Percentiles rank a stretch among this genome's conserved stretches.
Conservation (phyloP, 768 basidiomycete genomes). For the Chlorophyllum brunneum region DNA sequence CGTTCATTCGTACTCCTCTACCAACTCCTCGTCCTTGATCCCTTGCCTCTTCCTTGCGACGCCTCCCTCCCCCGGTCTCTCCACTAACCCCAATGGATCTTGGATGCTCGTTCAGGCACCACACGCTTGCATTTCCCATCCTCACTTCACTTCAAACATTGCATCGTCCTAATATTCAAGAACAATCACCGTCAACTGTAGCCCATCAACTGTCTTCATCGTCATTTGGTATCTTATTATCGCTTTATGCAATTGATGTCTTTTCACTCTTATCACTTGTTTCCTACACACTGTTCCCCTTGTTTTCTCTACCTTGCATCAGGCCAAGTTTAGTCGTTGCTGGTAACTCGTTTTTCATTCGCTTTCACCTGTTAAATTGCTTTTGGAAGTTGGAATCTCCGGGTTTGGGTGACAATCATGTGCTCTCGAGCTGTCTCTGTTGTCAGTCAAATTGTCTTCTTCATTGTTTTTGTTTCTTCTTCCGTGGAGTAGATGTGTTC, state of each 20-base stretch:
- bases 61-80: conserved; percentile 11
- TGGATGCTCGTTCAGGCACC: neutral
- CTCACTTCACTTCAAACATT: conserved; percentile 3
- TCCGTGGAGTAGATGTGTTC: conserved; percentile 10
- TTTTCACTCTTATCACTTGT: conserved; percentile 3
- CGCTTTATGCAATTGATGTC: conserved; percentile 9
- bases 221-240: conserved; percentile 12
- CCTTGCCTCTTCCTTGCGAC: conserved; percentile 7
- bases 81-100: conserved; percentile 2
- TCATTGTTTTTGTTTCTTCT: neutral
- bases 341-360: conserved; percentile 5
- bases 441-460: neutral
- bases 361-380: conserved; percentile 6
- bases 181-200: conserved; percentile 12
- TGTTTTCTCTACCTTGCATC: conserved; percentile 2
- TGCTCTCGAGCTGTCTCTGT: neutral
- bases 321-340: conserved; percentile 4
- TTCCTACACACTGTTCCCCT: neutral
- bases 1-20: neutral
- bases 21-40: neutral
- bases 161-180: conserved; percentile 11
- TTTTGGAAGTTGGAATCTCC: conserved; percentile 4
- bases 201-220: conserved; percentile 11
- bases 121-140: conserved; percentile 6
- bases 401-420: neutral